Evolutionary conservation across 176 grass and related monocot species (phyloP), one percentile per base, ranked within the genome.

Genomic region (Alloteropsis semialata): DNA sequence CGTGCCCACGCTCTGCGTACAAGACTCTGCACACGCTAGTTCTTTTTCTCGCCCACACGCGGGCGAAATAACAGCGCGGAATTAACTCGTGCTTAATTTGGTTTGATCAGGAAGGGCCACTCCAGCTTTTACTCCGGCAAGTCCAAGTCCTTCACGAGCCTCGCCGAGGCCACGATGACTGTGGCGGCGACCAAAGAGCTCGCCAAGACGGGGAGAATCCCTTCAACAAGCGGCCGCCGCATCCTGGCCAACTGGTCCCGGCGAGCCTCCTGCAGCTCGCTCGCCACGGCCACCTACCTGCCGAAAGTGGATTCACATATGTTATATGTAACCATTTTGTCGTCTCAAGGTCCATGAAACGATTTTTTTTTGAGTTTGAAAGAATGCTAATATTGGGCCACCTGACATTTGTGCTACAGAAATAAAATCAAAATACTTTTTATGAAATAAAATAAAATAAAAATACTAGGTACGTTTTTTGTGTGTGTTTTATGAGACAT

Each of bases 61-160:
- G n/a, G n/a, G n/a, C n/a, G n/a, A n/a, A n/a, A n/a, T n/a, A n/a
- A n/a, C n/a, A n/a, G n/a, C 19, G 10, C 28, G 5, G 8, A 22
- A 72, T 43, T 73, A 41, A 57, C 30, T 38, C 8, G 21, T 6
- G n/a, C 44, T 54, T n/a, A 7, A 6, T 82, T 5, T 33, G 46
- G 18, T 48, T 32, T 49, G 51, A 30, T 50, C 69, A 92, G 94
- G 85, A 79, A 56, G 33, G 94, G 94, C 15, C 74, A 94, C n/a
- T 97, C 94, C 5, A 97, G 77, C 83, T 97, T 92, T 87, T 97
- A 90, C 82, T 50, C 87, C 9, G 94, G 94, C 56, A 97, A 97
- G 82, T 94, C 94, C 10, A 94, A 85, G 76, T 97, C 91, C 0
- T 97, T 97, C 89, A 89, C 92, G 0, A 90, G 82, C 92, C 82